phyloP scores from a whole-genome alignment of 2,329 filamentous ascomycete genomes.

The Fusarium lateritium region DNA sequence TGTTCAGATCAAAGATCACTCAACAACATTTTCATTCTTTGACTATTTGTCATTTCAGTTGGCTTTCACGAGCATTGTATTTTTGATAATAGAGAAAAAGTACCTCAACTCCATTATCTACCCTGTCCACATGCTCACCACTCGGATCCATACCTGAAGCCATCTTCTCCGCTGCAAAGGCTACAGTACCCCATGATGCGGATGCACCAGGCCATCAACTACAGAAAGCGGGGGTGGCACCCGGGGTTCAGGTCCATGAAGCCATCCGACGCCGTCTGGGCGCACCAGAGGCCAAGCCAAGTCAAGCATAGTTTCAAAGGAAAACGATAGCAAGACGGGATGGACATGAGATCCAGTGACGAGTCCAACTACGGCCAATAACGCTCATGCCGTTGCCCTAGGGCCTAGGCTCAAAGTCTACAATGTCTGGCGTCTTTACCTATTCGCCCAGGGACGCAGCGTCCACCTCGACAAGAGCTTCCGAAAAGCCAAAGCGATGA shows the following conservation, averaged over 20 bases:
- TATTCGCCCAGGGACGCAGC: constrained; percentile 24
- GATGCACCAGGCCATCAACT: constrained; percentile 21
- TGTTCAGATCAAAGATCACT: neutral
- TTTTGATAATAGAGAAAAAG: neutral
- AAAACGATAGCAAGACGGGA: constrained; percentile 1
- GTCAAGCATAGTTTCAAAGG: constrained; percentile 12
- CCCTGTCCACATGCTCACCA: neutral
- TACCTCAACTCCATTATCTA: neutral
- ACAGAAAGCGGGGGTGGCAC: constrained; percentile 38
- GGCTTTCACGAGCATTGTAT: neutral
- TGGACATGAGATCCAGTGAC: constrained; percentile 6
- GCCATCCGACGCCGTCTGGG: constrained; percentile 17
- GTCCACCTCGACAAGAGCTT: constrained; percentile 9
- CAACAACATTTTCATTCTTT: neutral
- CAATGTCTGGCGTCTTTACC: constrained; percentile 5
- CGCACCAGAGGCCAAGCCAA: constrained; percentile 13
- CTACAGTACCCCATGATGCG: constrained; percentile 33
- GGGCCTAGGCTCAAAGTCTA: constrained; percentile 8
- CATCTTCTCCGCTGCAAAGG: constrained; percentile 18
- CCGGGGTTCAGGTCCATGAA: constrained; percentile 28
- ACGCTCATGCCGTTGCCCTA: constrained; percentile 12
- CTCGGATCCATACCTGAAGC: constrained; percentile 22
- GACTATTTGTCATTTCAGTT: neutral
- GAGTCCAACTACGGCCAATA: constrained; percentile 1
- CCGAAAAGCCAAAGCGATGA: constrained; percentile 15